Base-by-base conservation (phyloP, 2,329 filamentous ascomycete species). In the Fusarium sp. region DNA sequence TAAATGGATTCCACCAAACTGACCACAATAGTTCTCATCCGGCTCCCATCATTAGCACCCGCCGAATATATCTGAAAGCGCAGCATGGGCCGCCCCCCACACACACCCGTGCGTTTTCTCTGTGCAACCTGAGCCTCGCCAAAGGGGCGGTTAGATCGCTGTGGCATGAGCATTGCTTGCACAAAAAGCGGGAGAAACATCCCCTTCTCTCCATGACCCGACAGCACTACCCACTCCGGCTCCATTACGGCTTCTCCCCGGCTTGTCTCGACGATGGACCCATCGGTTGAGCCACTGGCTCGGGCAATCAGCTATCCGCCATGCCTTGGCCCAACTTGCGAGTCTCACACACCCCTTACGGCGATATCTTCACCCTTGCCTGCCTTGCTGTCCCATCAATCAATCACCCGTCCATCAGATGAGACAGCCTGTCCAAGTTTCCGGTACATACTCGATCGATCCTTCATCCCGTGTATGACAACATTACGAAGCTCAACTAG, bases 161-260 rank as follows among this genome's bases (percentile, higher is more conserved):
- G 29, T 61, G 14, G 29, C 20, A 61, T 35, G 58, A 61, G 58
- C 40, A 61, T 46, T 22, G 29, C 42, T 36, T 51, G 42, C 59
- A 62, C 42, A 62, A 62, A 33, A 49, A 62, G 42, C 27, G 42
- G 40, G 29, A 51, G 29, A 36, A 29, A 36, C 42, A 36, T 29
- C 22, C 59, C 27, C 20, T 60, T 38, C 33, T 20, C 17, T 29
- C 57, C 57, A 60, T 60, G 36, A 40, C 46, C 59, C 60, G 33
- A 40, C 35, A 33, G 44, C 42, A 6, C 22, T 62, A 62, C 40
- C 64, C 57, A 68, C 64, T 53, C 10, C 66, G 66, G 69, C 69
- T 58, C 58, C 66, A 64, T 70, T 56, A 51, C 71, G 66, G 61
- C 71, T 72, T 60, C 66, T 72, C 44, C 57, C 66, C 71, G 58